These are phyloP conservation scores for Fusarium nematophilum DNA, from an alignment of 2,329 filamentous ascomycete species.

Conservation along the genomic window DNA sequence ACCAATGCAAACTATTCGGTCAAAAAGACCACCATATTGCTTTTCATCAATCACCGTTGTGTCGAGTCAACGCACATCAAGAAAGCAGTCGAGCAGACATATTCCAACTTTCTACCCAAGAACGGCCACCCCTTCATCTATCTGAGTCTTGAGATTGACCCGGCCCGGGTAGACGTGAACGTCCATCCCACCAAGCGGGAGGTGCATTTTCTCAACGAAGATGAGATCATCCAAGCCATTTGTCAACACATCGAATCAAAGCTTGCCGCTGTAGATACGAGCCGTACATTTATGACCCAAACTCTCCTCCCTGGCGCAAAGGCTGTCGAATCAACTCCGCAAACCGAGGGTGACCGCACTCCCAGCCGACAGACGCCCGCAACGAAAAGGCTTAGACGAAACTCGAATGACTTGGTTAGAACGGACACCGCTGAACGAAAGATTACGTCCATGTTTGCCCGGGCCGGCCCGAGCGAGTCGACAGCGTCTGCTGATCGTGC, in stretches of 20 bases:
- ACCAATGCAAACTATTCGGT: constrained; percentile 96
- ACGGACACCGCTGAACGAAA: constrained; percentile 91
- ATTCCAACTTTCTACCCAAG: constrained; percentile 88
- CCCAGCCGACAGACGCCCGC: constrained; percentile 51
- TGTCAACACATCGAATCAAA: constrained; percentile 83
- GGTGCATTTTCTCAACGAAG: constrained; percentile 97
- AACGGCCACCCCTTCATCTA: constrained; percentile 95
- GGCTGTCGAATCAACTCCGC: constrained; percentile 37
- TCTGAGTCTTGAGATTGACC: constrained; percentile 91
- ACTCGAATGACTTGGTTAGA: constrained; percentile 82
- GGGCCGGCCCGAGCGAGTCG: constrained; percentile 56
- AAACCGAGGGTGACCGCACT: constrained; percentile 44
- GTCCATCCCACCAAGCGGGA: constrained; percentile 97
- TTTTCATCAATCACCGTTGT: constrained; percentile 97
- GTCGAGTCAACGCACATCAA: constrained; percentile 92
- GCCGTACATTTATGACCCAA: constrained; percentile 93
- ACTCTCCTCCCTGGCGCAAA: constrained; percentile 80
- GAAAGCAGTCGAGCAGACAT: constrained; percentile 91
- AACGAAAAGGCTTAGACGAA: constrained; percentile 53
- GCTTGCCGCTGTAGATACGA: constrained; percentile 89
- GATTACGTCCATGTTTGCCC: constrained; percentile 91
- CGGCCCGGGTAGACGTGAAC: constrained; percentile 93
- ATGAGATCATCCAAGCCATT: constrained; percentile 90
- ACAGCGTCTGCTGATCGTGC: constrained; percentile 30
- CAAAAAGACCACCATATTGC: constrained; percentile 85